Base-by-base conservation (phyloP, 2,329 filamentous ascomycete genomes). In the Didymella pomorum region DNA sequence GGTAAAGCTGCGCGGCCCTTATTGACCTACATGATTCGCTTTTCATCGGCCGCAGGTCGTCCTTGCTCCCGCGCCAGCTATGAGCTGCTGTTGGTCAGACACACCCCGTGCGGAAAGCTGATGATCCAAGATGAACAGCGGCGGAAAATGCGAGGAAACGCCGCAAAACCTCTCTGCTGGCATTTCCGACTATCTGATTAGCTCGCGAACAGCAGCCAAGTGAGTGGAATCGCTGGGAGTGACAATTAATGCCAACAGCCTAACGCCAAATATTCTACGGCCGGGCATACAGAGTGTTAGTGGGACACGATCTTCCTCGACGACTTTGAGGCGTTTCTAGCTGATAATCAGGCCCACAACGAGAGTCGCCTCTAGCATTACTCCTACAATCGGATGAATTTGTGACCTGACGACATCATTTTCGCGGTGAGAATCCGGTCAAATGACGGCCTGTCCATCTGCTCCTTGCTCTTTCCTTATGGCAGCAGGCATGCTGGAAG, bases 181-280 rank as follows among this genome's bases (percentile, higher is more conserved):
- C 55, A 52, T 56, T 44, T 42, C 45, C 42, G 21, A 26, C 48
- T 58, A 39, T 33, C 39, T 66, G 66, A 70, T 71, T 70, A 62
- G 65, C 63, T 64, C 55, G 56, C 50, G 31, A 54, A 49, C 49
- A 51, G 59, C 44, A 53, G 66, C 68, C 69, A 70, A 69, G 68
- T 59, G 60, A 56, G 56, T 56, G 52, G 56, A 58, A 60, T 60
- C 64, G 61, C 58, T 56, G 51, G 11, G 28, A 18, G 41, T 58
- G 56, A 58, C 51, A 46, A 35, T 50, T 42, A 41, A 70, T 64
- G 69, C 62, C 70, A 60, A 70, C 62, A 65, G 67, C 66, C 60
- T 64, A 67, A 72, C 68, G 67, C 69, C 63, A 71, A 71, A 62
- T 52, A 65, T 64, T 59, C 66, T 63, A 69, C 61, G 68, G 67